These are phyloP conservation scores for Podospora bellae-mahoneyi DNA, from an alignment of 495 filamentous ascomycete species.

Conservation along the genomic window DNA sequence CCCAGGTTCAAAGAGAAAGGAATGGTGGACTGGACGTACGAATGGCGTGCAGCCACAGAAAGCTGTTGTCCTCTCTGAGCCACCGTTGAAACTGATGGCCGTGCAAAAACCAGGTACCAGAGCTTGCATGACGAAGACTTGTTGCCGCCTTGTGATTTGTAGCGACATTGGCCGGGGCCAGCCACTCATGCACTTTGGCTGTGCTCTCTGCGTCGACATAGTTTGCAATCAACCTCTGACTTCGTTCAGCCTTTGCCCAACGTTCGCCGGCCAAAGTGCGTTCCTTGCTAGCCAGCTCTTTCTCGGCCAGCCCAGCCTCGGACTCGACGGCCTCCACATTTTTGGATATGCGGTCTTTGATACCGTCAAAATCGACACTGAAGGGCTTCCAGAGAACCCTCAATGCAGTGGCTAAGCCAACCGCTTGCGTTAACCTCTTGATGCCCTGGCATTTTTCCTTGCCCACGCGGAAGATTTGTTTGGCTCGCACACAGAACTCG, in stretches of 20 bases:
- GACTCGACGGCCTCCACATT: conserved; percentile 14
- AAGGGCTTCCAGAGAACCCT: conserved; percentile 20
- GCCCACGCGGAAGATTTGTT: conserved; percentile 15
- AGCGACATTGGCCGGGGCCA: conserved; percentile 12
- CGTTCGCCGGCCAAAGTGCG: conserved; percentile 7
- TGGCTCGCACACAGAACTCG: conserved; percentile 14
- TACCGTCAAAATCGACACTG: conserved; percentile 17
- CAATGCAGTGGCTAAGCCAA: conserved; percentile 16
- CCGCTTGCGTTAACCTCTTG: conserved; percentile 13
- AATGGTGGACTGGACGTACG: conserved; percentile 14
- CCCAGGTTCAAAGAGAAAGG: neutral
- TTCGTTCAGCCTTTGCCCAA: conserved; percentile 11
- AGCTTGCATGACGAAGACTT: conserved; percentile 12
- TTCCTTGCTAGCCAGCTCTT: conserved; percentile 18
- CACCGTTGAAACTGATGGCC: conserved; percentile 16
- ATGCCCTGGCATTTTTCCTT: conserved; percentile 14
- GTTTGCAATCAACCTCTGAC: conserved; percentile 12
- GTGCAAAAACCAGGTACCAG: conserved; percentile 23
- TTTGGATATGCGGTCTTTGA: conserved; percentile 17
- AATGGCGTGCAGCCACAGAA: conserved; percentile 29
- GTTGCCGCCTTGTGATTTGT: conserved; percentile 18
- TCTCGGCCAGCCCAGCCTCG: conserved; percentile 16
- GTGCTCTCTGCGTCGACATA: conserved; percentile 14
- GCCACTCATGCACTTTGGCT: conserved; percentile 12
- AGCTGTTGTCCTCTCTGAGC: conserved; percentile 10